Evolutionary conservation across 257 asterid species (phyloP).

Genomic region (Solanum pennellii): DNA sequence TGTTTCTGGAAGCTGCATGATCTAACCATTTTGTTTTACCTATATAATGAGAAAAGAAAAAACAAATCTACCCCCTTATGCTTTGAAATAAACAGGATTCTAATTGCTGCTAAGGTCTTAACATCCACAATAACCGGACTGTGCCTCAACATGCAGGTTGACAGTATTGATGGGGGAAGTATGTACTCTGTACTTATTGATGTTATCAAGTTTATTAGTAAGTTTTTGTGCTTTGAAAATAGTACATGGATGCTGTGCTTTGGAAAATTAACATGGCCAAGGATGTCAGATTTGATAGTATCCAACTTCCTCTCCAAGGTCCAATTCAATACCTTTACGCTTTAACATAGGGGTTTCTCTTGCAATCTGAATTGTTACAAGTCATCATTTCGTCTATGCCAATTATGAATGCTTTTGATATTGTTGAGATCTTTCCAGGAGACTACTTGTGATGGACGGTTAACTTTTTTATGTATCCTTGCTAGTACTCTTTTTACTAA

Average conservation of each 20-base stretch:
- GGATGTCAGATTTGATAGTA: slow-evolving; percentile 81
- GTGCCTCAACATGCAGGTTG: slow-evolving; percentile 29
- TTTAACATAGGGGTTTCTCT: not conserved
- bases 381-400: not conserved
- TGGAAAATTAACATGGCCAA: slow-evolving; percentile 94
- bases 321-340: not conserved
- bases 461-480: not conserved
- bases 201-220: slow-evolving; percentile 42
- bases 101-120: not conserved
- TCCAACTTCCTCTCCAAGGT: slow-evolving; percentile 87
- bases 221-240: slow-evolving; percentile 51
- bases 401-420: not conserved
- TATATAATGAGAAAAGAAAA: not conserved
- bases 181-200: slow-evolving; percentile 52
- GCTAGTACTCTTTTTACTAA: not conserved
- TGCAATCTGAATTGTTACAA: not conserved
- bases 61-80: not conserved
- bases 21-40: not conserved
- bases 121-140: not conserved
- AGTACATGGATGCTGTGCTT: slow-evolving; percentile 66
- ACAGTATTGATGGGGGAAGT: slow-evolving; percentile 48
- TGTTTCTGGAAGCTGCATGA: not conserved
- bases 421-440: not conserved
- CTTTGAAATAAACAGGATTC: not conserved
- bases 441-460: not conserved